Evolutionary conservation across 352 stramenopile species (phyloP), one percentile per base, ranked within the genome.

Genomic region (Globisporangium recalcitrans): DNA sequence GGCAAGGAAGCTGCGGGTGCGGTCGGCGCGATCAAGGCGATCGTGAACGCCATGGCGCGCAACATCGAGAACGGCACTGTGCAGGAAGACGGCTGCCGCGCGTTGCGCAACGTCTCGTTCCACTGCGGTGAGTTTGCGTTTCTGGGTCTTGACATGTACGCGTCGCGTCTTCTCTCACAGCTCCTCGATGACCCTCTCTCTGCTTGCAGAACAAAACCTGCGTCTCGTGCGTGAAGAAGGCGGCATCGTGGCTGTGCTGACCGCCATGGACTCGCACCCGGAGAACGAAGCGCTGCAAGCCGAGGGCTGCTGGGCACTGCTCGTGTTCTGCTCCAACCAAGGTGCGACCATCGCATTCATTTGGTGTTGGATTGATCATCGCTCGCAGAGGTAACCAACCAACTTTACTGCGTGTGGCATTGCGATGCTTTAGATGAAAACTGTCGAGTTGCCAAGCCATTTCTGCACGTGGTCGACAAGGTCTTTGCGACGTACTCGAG

Each of bases 251-350:
- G 79, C 79, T 11, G 81, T 93, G 13, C 55, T 86, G 3, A 74
- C 74, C 32, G 79, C 81, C 7, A 84, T 93, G 75, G 75, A 85
- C 61, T 71, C 67, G 52, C 81, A 93, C 52, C 71, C 70, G 0
- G 69, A 80, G 51, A 88, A 87, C 62, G 83, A 87, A 34, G 72
- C 83, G 13, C 64, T 93, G 47, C 79, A 91, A 59, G 78, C 78
- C 0, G 79, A 93, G 66, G 83, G 78, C 14, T 88, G 71, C 34
- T 93, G 83, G 81, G 79, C 83, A 1, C 70, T 93, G 38, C 69
- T 93, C 10, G 83, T 93, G 51, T 93, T 88, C 58, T 93, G 83
- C 71, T 80, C 83, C 13, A 93, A 93, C 60, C 81, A 87, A 58
- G 79, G 80, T 86, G 62, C 27, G 69, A 19, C 3, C 42, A 19